Base-by-base conservation (phyloP, 192 early-diverging fungal genomes). In the Podila horticola region DNA sequence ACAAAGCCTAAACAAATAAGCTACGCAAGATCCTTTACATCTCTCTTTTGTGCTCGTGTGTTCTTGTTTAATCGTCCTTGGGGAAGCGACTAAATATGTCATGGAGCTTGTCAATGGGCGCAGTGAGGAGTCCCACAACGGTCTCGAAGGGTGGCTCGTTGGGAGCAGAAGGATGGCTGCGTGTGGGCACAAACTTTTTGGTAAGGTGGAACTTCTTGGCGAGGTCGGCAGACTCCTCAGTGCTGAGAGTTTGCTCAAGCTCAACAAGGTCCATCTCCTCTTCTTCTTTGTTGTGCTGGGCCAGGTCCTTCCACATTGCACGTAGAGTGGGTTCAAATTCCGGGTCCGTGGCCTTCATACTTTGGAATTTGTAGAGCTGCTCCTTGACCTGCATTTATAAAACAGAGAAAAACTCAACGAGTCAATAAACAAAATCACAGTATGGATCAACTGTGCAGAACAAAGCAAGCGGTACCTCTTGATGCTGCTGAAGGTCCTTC, bases 281-380 rank as follows among this genome's bases (percentile, higher is more conserved):
- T 66, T 86, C 85, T 24, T 86, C 74, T 61, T 83, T 74, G 34
- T 82, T 71, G 34, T 86, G 85, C 29, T 83, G 20, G 19, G 34
- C 17, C 22, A 86, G 58, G 58, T 79, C 66, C 58, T 17, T 41
- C 66, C 82, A 83, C 5, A 83, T 19, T 6, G 65, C 63, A 4
- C 55, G 58, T 10, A 84, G 13, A 2, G 66, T 41, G 8, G 64
- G 34, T 13, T 51, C 24, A 26, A 84, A 86, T 0, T 67, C 74
- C 2, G 59, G 22, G 33, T 79, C 84, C 5, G 26, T 22, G 29
- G 71, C n/a, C 20, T 79, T 82, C 71, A 84, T 34, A 19, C 22
- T 50, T 19, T 86, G 75, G 28, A 87, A 82, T 22, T 68, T 62
- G 58, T 65, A 71, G 10, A 85, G 58, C 38, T 82, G 79, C 57